Base-by-base conservation (phyloP, 345 rosid species). In the Raphanus raphanistrum region DNA sequence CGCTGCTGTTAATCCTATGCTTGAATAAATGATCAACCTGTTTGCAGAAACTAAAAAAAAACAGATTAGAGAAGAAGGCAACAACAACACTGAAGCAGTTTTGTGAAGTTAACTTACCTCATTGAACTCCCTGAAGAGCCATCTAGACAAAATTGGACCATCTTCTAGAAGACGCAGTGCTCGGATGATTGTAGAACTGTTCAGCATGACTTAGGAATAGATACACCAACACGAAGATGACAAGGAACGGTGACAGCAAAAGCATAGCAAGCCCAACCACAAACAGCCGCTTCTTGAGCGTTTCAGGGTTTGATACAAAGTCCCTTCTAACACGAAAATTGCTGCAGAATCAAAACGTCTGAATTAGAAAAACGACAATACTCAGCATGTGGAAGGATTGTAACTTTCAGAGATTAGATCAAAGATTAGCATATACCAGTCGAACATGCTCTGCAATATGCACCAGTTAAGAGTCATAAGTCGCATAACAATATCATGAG, bases 1-100 rank as follows among this genome's bases (percentile, higher is more conserved):
- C 87, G 76, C 99, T 93, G 89, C 97, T 89, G 76, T 86, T 93
- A 48, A 96, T 87, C 77, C 98, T 92, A 76, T 93, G 99, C 91
- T 86, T 91, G 90, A 96, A 96, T 83, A 96, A 84, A 89, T 96
- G 98, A 73, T 96, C 99, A 72, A 91, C 99, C 99, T 93, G 86
- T 48, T 48, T 70, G 80, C 48, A 72, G 27, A 64, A 72, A 33
- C 76, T 29, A 21, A 21, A 21, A 21, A 21, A 21, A 21, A 28
- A 4, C 54, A 68, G 64, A 9, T 68, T 17, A 77, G 62, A 28
- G 3, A 28, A 71, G 70, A 71, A n/a, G 29, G 17, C 2, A 28
- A 28, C 45, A 38, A 38, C 15, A 66, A 10, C 64, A 75, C 38
- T 63, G 48, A 45, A 43, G 50, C 50, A 43, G 50, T 9, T 35